phyloP scores from a whole-genome alignment of 2,329 filamentous ascomycete species.

The Zymoseptoria ardabiliae region DNA sequence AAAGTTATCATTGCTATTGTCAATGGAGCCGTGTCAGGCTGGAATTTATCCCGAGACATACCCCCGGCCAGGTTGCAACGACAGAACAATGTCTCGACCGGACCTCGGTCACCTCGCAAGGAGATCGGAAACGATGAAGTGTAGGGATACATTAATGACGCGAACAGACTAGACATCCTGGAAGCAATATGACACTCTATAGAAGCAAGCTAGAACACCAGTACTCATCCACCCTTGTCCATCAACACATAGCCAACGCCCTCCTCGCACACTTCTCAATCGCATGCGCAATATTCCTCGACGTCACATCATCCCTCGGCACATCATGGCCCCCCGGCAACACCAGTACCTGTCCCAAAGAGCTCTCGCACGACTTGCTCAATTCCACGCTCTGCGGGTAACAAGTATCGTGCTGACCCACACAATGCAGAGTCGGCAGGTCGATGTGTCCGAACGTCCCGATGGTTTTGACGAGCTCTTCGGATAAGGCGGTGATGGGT shows the following conservation, averaged over 20 bases:
- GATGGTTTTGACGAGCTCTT: constrained; percentile 1
- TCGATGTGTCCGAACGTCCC: constrained; percentile 1
- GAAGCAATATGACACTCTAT: not conserved
- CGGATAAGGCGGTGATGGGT: not conserved
- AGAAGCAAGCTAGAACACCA: not conserved
- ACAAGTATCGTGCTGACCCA: constrained; percentile 1
- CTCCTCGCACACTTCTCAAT: not conserved
- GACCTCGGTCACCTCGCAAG: not conserved
- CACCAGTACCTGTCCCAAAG: not conserved
- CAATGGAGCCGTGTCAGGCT: too few relatives aligned
- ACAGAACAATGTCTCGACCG: not conserved
- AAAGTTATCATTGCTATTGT: too few relatives aligned
- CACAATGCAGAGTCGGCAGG: constrained; percentile 2
- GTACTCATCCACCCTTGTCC: not conserved
- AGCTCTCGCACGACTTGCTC: not conserved
- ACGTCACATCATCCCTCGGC: not conserved
- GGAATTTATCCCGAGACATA: too few relatives aligned
- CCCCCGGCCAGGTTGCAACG: not conserved
- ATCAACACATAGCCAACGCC: not conserved
- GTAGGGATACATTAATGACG: not conserved
- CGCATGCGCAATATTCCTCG: not conserved
- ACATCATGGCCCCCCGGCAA: not conserved
- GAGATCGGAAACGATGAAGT: too few relatives aligned
- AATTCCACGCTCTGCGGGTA: not conserved
- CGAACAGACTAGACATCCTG: not conserved